phyloP scores from a whole-genome alignment of 73 alveolate species.

The Breviolum minutum region DNA sequence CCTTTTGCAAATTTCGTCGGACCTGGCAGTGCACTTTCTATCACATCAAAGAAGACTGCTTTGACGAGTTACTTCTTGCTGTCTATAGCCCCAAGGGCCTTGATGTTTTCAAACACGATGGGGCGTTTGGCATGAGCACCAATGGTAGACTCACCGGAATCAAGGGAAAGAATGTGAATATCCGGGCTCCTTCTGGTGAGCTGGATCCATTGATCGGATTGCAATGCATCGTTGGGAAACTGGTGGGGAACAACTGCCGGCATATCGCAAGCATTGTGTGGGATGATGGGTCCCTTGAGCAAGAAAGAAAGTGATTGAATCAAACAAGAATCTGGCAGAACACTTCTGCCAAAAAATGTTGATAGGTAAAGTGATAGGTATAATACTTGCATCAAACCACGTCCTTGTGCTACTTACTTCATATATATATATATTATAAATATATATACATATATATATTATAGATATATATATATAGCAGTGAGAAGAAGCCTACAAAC shows the following conservation, averaged over 20 bases:
- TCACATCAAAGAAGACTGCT: not conserved
- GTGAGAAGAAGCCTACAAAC: no score
- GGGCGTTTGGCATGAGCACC: not conserved
- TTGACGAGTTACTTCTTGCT: not conserved
- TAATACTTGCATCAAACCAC: no score
- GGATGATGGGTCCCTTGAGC: not conserved
- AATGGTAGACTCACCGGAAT: not conserved
- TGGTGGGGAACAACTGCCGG: not conserved
- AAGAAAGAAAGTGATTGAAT: no score
- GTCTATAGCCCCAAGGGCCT: slow-evolving; percentile 15
- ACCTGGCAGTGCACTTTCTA: not conserved
- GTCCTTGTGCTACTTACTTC: no score
- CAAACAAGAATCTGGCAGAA: no score
- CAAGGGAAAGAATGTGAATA: not conserved
- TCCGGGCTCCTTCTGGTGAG: not conserved
- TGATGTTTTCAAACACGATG: not conserved
- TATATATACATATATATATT: no score
- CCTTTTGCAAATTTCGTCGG: no score
- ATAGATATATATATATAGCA: no score
- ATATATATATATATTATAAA: no score
- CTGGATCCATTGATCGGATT: not conserved
- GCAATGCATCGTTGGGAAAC: not conserved
- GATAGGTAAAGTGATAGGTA: no score
- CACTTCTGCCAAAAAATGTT: no score
- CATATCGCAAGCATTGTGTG: not conserved